Percentiles rank a stretch among this genome's conserved stretches.
These are phyloP conservation scores for Dipodascopsis uninucleata DNA, from an alignment of 805 yeast species.

Conservation along the genomic window DNA sequence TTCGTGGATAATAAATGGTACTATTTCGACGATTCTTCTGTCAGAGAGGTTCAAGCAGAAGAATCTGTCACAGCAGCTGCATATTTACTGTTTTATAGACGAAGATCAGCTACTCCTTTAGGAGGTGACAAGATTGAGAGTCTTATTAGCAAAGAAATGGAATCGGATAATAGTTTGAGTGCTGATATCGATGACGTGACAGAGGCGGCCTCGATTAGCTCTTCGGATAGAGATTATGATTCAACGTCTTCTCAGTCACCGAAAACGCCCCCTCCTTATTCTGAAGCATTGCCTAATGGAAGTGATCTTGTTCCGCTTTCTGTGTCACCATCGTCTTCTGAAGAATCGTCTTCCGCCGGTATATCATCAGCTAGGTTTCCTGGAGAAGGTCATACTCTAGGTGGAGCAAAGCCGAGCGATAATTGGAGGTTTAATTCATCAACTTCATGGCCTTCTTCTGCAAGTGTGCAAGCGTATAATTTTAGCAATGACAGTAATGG, in stretches of 20 bases:
- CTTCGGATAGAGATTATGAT: conserved; percentile 2
- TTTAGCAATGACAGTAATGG: conserved; percentile 1
- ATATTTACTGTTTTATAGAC: conserved; percentile 77
- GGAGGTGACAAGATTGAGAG: conserved; percentile 29
- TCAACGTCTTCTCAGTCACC: not conserved
- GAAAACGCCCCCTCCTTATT: conserved; percentile 7
- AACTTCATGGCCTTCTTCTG: not conserved
- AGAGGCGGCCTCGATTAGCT: no score
- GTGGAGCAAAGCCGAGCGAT: conserved; percentile 1
- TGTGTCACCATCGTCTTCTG: conserved; percentile 3
- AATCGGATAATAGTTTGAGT: not conserved
- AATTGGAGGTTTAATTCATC: not conserved
- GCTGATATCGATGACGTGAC: no score
- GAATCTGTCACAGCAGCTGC: conserved; percentile 70
- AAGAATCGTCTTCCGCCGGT: not conserved
- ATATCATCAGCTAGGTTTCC: conserved; percentile 11
- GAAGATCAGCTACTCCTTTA: conserved; percentile 34
- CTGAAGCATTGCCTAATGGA: conserved; percentile 2
- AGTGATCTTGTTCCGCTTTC: not conserved
- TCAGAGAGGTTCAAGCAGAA: conserved; percentile 55
- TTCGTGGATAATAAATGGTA: conserved; percentile 78
- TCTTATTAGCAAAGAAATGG: conserved; percentile 5
- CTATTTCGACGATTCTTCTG: conserved; percentile 76
- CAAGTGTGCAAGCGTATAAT: not conserved
- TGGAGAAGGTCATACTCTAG: conserved; percentile 18